Base-by-base conservation (phyloP, 768 basidiomycete species). In the Tephrocybe sp. region DNA sequence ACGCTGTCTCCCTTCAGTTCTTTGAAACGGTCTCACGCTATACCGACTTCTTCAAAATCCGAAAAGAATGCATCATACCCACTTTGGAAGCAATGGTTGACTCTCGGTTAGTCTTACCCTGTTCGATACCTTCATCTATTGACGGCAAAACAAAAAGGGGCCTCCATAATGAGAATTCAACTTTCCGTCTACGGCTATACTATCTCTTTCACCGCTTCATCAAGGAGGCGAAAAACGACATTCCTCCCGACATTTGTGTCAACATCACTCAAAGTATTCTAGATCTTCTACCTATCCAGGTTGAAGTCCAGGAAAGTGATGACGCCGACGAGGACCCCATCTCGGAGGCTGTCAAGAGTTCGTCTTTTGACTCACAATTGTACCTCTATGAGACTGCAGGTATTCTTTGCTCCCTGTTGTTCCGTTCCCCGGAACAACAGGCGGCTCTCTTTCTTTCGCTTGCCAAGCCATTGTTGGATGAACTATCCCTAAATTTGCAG, bases 141-240 rank as follows among this genome's bases (percentile, higher is more conserved):
- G 18, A 25, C 39, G 18, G 27, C 25, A 45, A 5, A 25, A 3
- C 3, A 26, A 30, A 18, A 59, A 96, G 96, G 39, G 97, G 97
- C 16, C 72, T 98, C 22, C 97, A 98, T 62, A 92, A 85, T 56
- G 70, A 78, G 16, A 82, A 89, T 45, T 70, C 77, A 16, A 75
- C 75, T 12, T 83, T 89, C 52, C 84, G 89, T 28, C 78, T 86
- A 3, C 81, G 97, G 39, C 74, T 90, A 35, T 97, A 83, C 70
- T 98, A 99, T 67, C 84, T 98, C 42, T 97, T 97, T 72, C 78
- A 91, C 62, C 84, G 86, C 40, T 98, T 98, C 67, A 86, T 98
- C 68, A 85, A 86, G 68, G 92, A 96, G 60, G 73, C 83, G 48
- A 78, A 83, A 51, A 80, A 78, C 54, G 91, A 94, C 54, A 82